Conservation (phyloP, 2,329 filamentous ascomycete species). For the Piedraia hortae region DNA sequence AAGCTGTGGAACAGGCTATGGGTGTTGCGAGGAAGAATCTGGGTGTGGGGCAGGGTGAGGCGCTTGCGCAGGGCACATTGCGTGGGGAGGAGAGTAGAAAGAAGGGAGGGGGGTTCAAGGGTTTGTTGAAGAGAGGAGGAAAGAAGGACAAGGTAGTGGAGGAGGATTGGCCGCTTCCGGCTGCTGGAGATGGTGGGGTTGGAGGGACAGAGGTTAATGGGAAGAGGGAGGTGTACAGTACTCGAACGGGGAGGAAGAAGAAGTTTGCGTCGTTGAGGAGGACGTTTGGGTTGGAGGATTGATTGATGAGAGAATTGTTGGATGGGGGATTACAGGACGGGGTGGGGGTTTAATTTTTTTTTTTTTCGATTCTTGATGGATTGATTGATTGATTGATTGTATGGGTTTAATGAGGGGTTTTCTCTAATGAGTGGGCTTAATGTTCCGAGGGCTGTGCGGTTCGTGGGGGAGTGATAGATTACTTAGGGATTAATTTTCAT, state of each 20-base stretch:
- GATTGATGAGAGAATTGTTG: no score
- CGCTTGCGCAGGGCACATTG: conserved; percentile 2
- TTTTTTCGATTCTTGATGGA: no score
- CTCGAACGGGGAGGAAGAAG: conserved; percentile 26
- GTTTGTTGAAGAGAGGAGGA: no score
- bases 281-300: conserved; percentile 34
- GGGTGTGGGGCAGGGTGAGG: no score
- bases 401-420: no score
- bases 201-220: conserved; percentile 3
- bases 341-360: no score
- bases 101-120: conserved; percentile 1
- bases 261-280: conserved; percentile 38
- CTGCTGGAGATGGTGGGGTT: conserved; percentile 3
- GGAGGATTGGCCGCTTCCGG: conserved; percentile 2
- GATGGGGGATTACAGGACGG: no score
- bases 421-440: no score
- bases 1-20: conserved; percentile 15
- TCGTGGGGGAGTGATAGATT: no score
- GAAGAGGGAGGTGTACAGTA: conserved; percentile 9
- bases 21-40: conserved; percentile 11
- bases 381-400: no score
- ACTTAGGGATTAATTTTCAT: no score
- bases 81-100: conserved; percentile 1
- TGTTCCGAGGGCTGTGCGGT: no score
- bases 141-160: conserved; percentile 1